Evolutionary conservation across 805 yeast species (phyloP), one percentile per base, ranked within the genome.

Genomic region (Lachancea thermotolerans): DNA sequence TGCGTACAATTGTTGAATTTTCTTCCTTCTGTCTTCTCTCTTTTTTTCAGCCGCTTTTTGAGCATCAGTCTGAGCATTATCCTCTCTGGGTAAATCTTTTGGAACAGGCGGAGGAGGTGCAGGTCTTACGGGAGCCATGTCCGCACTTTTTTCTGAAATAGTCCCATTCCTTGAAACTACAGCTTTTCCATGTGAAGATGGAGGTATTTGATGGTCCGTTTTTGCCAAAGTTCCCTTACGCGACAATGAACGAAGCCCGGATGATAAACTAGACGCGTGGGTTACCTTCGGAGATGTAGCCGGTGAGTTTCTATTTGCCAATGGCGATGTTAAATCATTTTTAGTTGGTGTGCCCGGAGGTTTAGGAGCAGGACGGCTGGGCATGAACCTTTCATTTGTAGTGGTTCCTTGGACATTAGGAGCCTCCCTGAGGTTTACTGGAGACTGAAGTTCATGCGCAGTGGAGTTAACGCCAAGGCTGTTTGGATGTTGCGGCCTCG

Each of bases 21-120:
- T 77, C 46, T 78, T 76, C 50, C 78, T 81, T 61, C 87, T 82
- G 42, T 85, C 85, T 58, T 87, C 96, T 40, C 91, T 78, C 55
- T 86, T 84, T 59, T 80, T 75, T 52, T 79, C 85, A 35, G 76
- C 85, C 59, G 50, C 50, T n/a, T 41, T 36, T 40, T 49, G 45
- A 14, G 49, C 37, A 18, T 52, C 52, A 30, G 45, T 35, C 11
- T 38, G 33, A 12, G 27, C 35, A 1, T 36, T 11, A 17, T 45
- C 45, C 10, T 35, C 41, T 14, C 16, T 37, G 9, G 35, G 33
- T 6, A 33, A 39, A 35, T 52, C 60, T 21, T 53, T 56, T 34
- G 64, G 58, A 15, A 50, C 49, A 36, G 56, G 59, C 27, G 62
- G 53, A 34, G 65, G 62, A 18, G 59, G 60, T 14, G 60, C 55